Base-by-base conservation (phyloP, 805 yeast genomes). In the Starmerella vitae region DNA sequence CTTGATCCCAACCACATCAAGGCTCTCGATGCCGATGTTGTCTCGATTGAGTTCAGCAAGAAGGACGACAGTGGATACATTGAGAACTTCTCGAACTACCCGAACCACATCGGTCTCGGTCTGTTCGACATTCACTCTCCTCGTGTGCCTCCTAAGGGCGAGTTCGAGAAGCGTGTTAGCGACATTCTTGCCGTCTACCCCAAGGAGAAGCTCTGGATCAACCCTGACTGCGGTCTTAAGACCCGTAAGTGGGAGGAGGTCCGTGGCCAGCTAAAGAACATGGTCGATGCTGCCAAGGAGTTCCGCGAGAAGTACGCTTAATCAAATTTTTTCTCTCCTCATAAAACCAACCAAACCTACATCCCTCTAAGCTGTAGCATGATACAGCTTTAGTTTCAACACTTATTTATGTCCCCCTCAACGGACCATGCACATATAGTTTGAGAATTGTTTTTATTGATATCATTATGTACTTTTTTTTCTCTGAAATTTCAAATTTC, bases 151-250 rank as follows among this genome's bases (percentile, higher is more conserved):
- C 86, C 98, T 45, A 81, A 79, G 71, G 85, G 81, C 65, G 98
- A 91, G 72, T 88, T 91, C 68, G 78, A 84, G 65, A 68, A 78
- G 63, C 85, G 95, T 72, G 83, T 91, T 61, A 76, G 76, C 62
- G 91, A 84, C 65, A 86, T 91, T 71, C 72, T 91, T 68, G 84
- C 85, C 73, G 91, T 82, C 46, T 88, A 88, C 75, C 96, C 96
- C 65, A 93, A 91, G 63, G 83, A 82, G 67, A 88, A 86, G 69
- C 82, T 91, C 77, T 91, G 98, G 98, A 93, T 91, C 64, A 91
- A 91, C 93, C 98, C 98, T 62, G 98, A 91, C 74, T 91, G 98
- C 78, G 98, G 98, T 77, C 78, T 91, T 68, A 91, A 91, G 82
- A 91, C 98, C 66, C 86, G 98, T 79, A 94, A 94, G 58, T 91